A percentile compares a stretch with the other conserved stretches of the same genome.
Evolutionary conservation across 2,329 filamentous ascomycete species (phyloP).

Genomic region (Eutypa lata): DNA sequence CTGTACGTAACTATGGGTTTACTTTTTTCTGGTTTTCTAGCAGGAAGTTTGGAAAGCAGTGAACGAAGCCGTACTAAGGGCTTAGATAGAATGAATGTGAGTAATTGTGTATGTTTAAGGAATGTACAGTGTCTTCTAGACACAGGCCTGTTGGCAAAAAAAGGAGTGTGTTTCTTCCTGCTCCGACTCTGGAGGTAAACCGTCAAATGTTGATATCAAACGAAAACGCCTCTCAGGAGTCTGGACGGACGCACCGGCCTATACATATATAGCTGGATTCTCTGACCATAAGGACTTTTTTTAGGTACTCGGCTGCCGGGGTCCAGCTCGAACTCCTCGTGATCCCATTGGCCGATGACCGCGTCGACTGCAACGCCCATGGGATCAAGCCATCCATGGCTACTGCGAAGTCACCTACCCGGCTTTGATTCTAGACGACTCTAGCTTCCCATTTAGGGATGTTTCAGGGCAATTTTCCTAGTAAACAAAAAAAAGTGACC

Average conservation of each 20-base stretch:
- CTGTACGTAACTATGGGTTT: not conserved
- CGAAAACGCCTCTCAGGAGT: no score
- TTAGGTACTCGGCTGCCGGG: not conserved
- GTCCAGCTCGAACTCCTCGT: not conserved
- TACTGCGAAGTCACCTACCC: not conserved
- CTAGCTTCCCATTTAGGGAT: not conserved
- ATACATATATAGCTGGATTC: not conserved
- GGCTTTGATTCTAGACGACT: not conserved
- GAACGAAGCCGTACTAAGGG: not conserved
- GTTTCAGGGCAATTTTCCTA: not conserved
- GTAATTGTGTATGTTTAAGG: not conserved
- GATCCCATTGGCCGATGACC: not conserved
- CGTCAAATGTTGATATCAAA: not conserved
- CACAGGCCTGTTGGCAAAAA: not conserved
- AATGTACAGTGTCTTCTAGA: not conserved
- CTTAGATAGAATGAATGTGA: not conserved
- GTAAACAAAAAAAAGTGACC: not conserved
- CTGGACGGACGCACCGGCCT: not conserved
- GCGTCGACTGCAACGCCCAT: not conserved
- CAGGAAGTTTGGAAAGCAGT: not conserved
- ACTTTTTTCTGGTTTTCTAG: not conserved
- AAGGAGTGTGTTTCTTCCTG: not conserved
- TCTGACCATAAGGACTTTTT: no score
- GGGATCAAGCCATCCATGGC: not conserved
- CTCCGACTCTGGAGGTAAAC: not conserved